A percentile compares a stretch with the other conserved stretches of the same genome.
Conservation (phyloP, 1,284 basidiomycete genomes). For the Pseudozyma tsukubaensis region DNA sequence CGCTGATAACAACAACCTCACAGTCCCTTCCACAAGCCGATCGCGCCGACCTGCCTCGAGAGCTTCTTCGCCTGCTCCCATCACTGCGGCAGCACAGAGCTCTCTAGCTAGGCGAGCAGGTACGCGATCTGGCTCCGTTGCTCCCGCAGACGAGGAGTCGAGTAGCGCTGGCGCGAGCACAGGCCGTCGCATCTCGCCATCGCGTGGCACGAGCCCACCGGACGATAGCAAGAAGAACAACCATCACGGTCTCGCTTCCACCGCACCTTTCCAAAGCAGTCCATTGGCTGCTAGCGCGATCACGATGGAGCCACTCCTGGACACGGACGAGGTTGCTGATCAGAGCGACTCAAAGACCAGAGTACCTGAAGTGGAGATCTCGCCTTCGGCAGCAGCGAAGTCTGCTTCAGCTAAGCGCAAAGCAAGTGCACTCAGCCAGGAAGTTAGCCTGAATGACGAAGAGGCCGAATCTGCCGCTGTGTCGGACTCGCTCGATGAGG, state of each 20-base stretch:
- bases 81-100: constrained; percentile 15
- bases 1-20: constrained; percentile 20
- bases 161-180: constrained; percentile 11
- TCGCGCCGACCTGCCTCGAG: constrained; percentile 48
- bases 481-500: constrained; percentile 19
- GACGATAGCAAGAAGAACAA: constrained; percentile 44
- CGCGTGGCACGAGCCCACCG: constrained; percentile 41
- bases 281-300: constrained; percentile 49
- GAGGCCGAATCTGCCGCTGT: neutral
- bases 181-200: constrained; percentile 17
- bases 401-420: constrained; percentile 36
- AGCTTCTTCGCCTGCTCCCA: constrained; percentile 38
- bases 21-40: constrained; percentile 38
- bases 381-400: constrained; percentile 7
- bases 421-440: constrained; percentile 47
- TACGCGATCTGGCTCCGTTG: constrained; percentile 31
- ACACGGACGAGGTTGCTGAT: constrained; percentile 33
- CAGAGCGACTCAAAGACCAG: constrained; percentile 1
- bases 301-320: constrained; percentile 49
- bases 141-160: constrained; percentile 25
- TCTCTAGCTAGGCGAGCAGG: constrained; percentile 18
- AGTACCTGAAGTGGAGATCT: constrained; percentile 7
- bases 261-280: constrained; percentile 49
- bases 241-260: constrained; percentile 38
- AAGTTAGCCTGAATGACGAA: constrained; percentile 22